Conservation (phyloP, 2,329 filamentous ascomycete species). For the Aspergillus transmontanensis region DNA sequence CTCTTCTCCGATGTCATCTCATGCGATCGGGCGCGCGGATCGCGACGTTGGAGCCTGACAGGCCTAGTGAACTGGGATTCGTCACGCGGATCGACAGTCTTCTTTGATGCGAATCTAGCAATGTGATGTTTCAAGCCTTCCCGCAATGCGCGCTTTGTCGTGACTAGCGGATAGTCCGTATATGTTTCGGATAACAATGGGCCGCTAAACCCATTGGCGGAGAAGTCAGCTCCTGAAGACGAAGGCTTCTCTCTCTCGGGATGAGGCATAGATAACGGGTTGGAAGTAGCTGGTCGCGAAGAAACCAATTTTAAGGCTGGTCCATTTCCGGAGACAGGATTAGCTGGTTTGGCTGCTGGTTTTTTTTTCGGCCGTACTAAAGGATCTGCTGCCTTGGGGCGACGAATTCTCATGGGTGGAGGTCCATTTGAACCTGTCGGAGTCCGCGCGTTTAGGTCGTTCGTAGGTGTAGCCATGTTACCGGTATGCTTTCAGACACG, state of each 20-base stretch:
- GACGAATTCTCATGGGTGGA: slow-evolving; percentile 48
- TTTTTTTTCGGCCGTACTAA: slow-evolving; percentile 63
- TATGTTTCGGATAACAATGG: slow-evolving; percentile 43
- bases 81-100: slow-evolving; percentile 68
- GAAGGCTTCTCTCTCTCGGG: slow-evolving; percentile 24
- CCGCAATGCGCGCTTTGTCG: slow-evolving; percentile 77
- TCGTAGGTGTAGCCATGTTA: slow-evolving; percentile 43
- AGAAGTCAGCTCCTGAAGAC: slow-evolving; percentile 31
- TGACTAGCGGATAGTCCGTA: slow-evolving; percentile 70
- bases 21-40: slow-evolving; percentile 66
- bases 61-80: slow-evolving; percentile 84
- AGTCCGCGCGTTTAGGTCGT: slow-evolving; percentile 49
- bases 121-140: slow-evolving; percentile 84
- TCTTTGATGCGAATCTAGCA: slow-evolving; percentile 74
- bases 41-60: slow-evolving; percentile 84
- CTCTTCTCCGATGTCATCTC: slow-evolving; percentile 57
- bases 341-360: slow-evolving; percentile 30
- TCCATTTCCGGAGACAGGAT: slow-evolving; percentile 24
- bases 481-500: not conserved
- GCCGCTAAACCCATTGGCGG: slow-evolving; percentile 47
- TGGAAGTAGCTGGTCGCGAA: slow-evolving; percentile 23
- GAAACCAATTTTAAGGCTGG: slow-evolving; percentile 29
- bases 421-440: slow-evolving; percentile 52
- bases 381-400: slow-evolving; percentile 60
- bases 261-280: slow-evolving; percentile 20